A percentile compares a stretch with the other conserved stretches of the same genome.
These are phyloP conservation scores for Poa annua DNA, from an alignment of 176 grass and related monocot genomes.

Conservation along the genomic window DNA sequence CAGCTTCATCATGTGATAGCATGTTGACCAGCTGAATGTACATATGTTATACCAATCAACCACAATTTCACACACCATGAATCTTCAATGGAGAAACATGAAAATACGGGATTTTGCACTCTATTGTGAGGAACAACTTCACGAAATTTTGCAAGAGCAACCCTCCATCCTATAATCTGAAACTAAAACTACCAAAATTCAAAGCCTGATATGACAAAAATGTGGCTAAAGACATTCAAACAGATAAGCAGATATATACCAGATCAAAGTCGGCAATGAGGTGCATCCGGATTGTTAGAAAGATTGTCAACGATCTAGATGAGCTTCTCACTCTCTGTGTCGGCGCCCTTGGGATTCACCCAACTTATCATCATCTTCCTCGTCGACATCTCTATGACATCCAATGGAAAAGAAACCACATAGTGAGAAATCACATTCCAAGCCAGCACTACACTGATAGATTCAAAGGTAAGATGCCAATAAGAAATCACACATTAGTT, in stretches of 20 bases:
- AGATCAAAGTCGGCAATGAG: slow-evolving; percentile 52
- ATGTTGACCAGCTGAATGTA: too few relatives aligned
- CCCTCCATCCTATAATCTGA: too few relatives aligned
- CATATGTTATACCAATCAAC: too few relatives aligned
- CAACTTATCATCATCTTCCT: slow-evolving; percentile 60
- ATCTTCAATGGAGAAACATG: slow-evolving; percentile 5
- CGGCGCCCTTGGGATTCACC: slow-evolving; percentile 31
- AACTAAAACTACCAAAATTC: neutral
- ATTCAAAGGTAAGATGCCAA: neutral
- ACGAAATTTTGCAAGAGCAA: too few relatives aligned
- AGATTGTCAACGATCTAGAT: slow-evolving; percentile 23
- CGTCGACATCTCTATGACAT: slow-evolving; percentile 52
- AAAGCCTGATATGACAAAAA: slow-evolving; percentile 20
- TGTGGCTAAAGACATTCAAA: neutral
- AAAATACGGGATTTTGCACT: slow-evolving; percentile 45
- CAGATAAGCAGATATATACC: slow-evolving; percentile 41
- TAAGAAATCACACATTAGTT: slow-evolving; percentile 25
- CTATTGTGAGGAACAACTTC: slow-evolving; percentile 46
- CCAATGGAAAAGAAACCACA: neutral
- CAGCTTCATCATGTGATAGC: too few relatives aligned
- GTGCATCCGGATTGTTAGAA: slow-evolving; percentile 32
- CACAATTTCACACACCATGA: neutral
- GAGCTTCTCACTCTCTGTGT: slow-evolving; percentile 51
- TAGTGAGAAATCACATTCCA: slow-evolving; percentile 4
- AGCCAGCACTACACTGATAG: neutral